Evolutionary conservation across 805 yeast genomes (phyloP), one percentile per base, ranked within the genome.

Genomic region (Candida chilensis): DNA sequence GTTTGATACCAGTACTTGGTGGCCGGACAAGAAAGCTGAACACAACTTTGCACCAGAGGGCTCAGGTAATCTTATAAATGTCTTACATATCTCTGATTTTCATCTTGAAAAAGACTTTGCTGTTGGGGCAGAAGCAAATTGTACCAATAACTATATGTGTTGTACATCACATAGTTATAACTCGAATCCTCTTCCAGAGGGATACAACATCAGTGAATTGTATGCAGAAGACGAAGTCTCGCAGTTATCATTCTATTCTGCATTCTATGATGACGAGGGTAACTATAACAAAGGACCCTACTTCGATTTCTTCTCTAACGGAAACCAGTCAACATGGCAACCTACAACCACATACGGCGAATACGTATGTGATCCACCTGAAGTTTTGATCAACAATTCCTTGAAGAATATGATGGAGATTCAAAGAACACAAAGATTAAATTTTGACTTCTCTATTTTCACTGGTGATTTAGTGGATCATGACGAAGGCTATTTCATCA

Each of bases 381-480:
- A 53, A 24, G 46, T 57, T 12, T 41, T 61, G 37, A 38, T 61
- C 34, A 61, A 61, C 44, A 55, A 52, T 35, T 51, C 60, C 30
- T 42, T 61, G 43, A 15, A 26, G 20, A 17, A 13, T 9, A 26
- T 26, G 17, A 15, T 16, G 20, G n/a, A 26, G 5, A 8, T 13
- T 14, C 28, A 26, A 15, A 15, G n/a, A 8, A 5, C 7, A 7
- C 10, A 8, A 15, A 22, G 13, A 11, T 17, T 26, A 12, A 17
- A 39, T 16, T 29, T 42, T 18, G 65, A 60, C 36, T 59, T 60
- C 32, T 35, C 64, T 9, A 31, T 61, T 18, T 61, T 61, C 46
- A 61, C 67, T 6, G 68, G 68, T 27, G 68, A 61, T 33, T 46
- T 60, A 28, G 67, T 61, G 28, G 68, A 61, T 36, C 67, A 61